Base-by-base conservation (phyloP, 768 basidiomycete species). In the Megacollybia marginata region DNA sequence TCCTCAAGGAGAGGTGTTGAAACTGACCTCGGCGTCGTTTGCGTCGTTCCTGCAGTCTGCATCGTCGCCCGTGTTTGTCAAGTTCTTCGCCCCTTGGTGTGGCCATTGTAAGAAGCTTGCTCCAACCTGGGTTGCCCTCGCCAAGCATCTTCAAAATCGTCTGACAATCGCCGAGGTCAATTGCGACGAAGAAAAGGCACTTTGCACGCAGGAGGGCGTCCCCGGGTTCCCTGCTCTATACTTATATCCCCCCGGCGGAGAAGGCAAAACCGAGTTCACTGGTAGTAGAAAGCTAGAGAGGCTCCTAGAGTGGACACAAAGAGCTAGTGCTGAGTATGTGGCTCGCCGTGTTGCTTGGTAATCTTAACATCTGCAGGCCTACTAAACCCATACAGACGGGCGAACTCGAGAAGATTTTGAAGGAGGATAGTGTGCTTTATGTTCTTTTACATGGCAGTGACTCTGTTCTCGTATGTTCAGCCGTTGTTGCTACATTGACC, bases 71-170 rank as follows among this genome's bases (percentile, higher is more conserved):
- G 63, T 75, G 38, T 70, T 87, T 68, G 68, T 73, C 61, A 68
- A 74, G 55, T 98, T 89, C 71, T 98, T 78, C 62, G 95, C 93
- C 0, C 94, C 94, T 0, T 98, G 94, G 86, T 97, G 94, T 62
- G 89, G 89, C 4, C 94, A 98, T 67, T 99, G 95, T 77, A 94
- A 96, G 70, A 90, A 90, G 61, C 75, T 98, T 1, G 89, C 90
- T 1, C 92, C 84, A 47, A 75, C 71, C 0, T 98, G 92, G 90
- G 69, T 69, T 1, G 72, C 85, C 45, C 76, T 99, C 3, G 94
- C 89, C 0, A 65, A 68, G 45, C 68, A 69, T 18, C 82, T 94
- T 75, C 76, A 85, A 55, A 70, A 74, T 52, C 82, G 82, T 44
- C 70, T 94, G 31, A 85, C 79, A 35, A 69, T 99, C 9, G 92